Evolutionary conservation across 441 rosid species (phyloP).

Genomic region (Erodium chrysanthum): DNA sequence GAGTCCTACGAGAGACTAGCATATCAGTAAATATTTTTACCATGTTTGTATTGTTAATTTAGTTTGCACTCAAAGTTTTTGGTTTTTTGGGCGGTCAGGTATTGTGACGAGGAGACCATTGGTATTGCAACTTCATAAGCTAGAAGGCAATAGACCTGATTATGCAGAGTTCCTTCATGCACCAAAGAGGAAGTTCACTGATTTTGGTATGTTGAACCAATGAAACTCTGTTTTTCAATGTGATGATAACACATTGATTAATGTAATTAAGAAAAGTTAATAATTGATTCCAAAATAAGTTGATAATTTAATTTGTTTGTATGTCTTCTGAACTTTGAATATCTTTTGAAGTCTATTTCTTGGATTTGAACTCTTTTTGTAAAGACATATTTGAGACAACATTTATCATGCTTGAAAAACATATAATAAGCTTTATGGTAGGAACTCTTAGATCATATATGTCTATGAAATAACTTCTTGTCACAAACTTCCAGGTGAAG

Average conservation of each 20-base stretch:
- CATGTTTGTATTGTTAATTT: neutral
- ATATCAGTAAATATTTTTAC: neutral
- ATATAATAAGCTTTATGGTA: neutral
- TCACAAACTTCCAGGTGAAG: neutral
- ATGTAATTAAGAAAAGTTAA: neutral
- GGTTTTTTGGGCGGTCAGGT: conserved; percentile 31
- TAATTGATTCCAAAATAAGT: neutral
- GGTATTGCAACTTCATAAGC: conserved; percentile 93
- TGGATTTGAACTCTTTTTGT: neutral
- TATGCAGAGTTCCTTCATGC: conserved; percentile 95
- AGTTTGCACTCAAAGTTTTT: conserved; percentile 7
- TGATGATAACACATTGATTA: neutral
- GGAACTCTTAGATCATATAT: neutral
- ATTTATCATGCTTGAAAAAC: neutral
- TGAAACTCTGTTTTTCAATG: neutral
- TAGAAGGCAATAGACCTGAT: conserved; percentile 54
- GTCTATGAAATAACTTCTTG: neutral
- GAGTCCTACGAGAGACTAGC: neutral
- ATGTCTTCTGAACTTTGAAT: neutral
- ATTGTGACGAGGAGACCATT: conserved; percentile 91
- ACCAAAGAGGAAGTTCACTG: conserved; percentile 61
- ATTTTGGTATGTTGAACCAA: conserved; percentile 51
- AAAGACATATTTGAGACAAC: neutral
- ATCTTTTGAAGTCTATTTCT: neutral
- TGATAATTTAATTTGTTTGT: neutral